Conservation (phyloP, 2,329 filamentous ascomycete genomes). For the Allantophomopsis lycopodina region DNA sequence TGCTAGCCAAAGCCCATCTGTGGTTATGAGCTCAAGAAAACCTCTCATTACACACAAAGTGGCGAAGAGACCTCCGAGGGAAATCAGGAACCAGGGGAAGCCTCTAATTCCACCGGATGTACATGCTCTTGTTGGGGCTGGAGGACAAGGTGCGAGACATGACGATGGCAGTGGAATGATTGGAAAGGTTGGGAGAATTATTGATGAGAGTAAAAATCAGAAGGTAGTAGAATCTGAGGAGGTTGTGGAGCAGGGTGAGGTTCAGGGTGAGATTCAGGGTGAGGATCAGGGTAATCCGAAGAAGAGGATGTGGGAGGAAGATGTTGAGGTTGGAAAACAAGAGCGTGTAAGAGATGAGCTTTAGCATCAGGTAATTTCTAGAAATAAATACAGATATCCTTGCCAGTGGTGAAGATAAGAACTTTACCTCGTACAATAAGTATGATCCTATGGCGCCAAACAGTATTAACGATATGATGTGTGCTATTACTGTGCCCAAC, state of each 20-base stretch:
- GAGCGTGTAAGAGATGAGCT: constrained; percentile 18
- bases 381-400: too few species aligned
- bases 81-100: constrained; percentile 1
- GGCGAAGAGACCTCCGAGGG: constrained; percentile 2
- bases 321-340: constrained; percentile 19
- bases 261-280: constrained; percentile 19
- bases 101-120: constrained; percentile 13
- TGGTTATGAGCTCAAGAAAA: not conserved
- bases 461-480: too few species aligned
- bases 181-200: constrained; percentile 39
- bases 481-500: too few species aligned
- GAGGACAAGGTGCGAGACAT: constrained; percentile 14
- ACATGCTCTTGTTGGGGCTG: constrained; percentile 33
- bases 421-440: too few species aligned
- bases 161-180: constrained; percentile 23
- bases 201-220: constrained; percentile 23
- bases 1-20: not conserved
- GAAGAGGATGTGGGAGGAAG: constrained; percentile 48
- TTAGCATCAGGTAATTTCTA: too few species aligned
- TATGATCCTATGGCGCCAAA: too few species aligned
- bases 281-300: constrained; percentile 34
- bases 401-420: too few species aligned
- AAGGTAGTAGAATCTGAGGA: constrained; percentile 7
- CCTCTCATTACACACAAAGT: not conserved
- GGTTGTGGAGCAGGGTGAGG: constrained; percentile 16